Percentiles rank a stretch among this genome's conserved stretches.
phyloP scores from a whole-genome alignment of 2,329 filamentous ascomycete genomes.

The Clonostachys byssicola region DNA sequence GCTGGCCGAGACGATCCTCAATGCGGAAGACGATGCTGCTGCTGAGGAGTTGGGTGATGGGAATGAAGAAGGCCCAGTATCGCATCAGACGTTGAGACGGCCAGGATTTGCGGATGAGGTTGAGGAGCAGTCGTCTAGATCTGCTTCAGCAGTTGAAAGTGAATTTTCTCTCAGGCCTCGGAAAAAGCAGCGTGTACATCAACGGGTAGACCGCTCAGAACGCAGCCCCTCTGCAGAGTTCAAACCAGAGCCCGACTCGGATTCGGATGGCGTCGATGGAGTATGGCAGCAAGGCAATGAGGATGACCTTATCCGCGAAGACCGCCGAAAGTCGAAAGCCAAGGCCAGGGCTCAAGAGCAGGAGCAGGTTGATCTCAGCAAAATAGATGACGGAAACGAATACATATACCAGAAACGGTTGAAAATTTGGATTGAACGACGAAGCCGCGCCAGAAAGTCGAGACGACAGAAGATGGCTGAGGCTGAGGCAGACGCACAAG shows the following conservation, averaged over 20 bases:
- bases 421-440: constrained; percentile 64
- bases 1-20: constrained; percentile 72
- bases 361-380: constrained; percentile 42
- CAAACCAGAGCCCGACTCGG: constrained; percentile 20
- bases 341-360: constrained; percentile 27
- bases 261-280: constrained; percentile 24
- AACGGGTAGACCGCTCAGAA: constrained; percentile 5
- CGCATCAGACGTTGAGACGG: constrained; percentile 68
- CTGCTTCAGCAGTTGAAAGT: constrained; percentile 27
- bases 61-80: constrained; percentile 45
- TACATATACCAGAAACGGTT: constrained; percentile 72
- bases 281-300: constrained; percentile 32
- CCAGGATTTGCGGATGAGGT: constrained; percentile 60
- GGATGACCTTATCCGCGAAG: constrained; percentile 28
- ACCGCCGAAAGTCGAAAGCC: constrained; percentile 35
- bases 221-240: constrained; percentile 43
- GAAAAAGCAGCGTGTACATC: constrained; percentile 45
- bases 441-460: constrained; percentile 34
- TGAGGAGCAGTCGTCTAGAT: constrained; percentile 4
- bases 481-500: constrained; percentile 25
- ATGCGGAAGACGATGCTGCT: constrained; percentile 71
- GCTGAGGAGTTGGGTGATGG: constrained; percentile 29
- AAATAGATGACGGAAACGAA: constrained; percentile 87
- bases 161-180: constrained; percentile 57
- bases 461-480: constrained; percentile 27